Evolutionary conservation across 768 basidiomycete species (phyloP), one percentile per base, ranked within the genome.

Genomic region (Lepiota subincarnata): DNA sequence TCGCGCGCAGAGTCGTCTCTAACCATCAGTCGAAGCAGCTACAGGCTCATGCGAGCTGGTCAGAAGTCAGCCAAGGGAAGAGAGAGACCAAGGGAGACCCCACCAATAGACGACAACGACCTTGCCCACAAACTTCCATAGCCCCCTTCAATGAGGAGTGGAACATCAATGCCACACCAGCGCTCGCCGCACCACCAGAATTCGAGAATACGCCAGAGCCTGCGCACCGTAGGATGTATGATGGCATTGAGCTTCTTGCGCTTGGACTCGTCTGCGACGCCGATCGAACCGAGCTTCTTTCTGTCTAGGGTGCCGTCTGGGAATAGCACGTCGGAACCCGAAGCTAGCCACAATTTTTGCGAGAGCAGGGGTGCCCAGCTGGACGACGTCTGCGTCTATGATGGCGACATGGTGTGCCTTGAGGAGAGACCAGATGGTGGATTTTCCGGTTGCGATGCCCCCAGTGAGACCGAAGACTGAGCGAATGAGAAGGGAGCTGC

Each of bases 371-470:
- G 90, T 89, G 41, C 92, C 90, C 1, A 93, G 94, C 55, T 82
- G 78, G 53, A 98, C 89, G 53, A 89, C 57, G 74, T 98, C 96
- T 2, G 96, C 94, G 65, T 99, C 97, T 60, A 98, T 80, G 60
- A 98, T 73, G n/a, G 92, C 90, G 26, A 98, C 71, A 26, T 70
- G 56, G 59, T 84, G 84, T 0, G 76, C 72, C 48, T 78, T 77
- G 34, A 98, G 75, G 38, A 94, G 74, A 6, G 71, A 69, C 0
- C 94, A 91, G 10, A 94, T 96, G 11, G 93, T 89, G 0, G 95
- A 97, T 72, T 99, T 99, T 50, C 96, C 94, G 6, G 93, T 94
- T 18, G 94, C 92, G 54, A 99, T 98, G 1, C 95, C 92, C 6
- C 97, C 97, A 24, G 96, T 98, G 18, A 99, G 81, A 37, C 97